phyloP scores from a whole-genome alignment of 208 protist species.

The Chromosphaera perkinsii region DNA sequence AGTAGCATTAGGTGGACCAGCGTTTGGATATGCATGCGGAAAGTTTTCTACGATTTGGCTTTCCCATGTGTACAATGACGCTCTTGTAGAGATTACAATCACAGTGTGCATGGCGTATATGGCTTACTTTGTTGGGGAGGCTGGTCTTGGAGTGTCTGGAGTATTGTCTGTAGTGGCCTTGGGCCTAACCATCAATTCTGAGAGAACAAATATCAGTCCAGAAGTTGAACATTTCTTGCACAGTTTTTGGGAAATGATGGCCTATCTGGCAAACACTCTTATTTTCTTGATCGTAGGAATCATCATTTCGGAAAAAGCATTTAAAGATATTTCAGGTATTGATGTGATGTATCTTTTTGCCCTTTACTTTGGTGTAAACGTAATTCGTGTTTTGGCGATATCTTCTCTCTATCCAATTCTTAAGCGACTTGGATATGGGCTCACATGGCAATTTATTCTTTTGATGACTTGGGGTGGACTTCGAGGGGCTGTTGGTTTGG shows the following conservation, averaged over 20 bases:
- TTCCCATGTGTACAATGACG: background rate
- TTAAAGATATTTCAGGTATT: background rate
- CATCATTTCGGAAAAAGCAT: background rate
- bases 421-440: slow-evolving; percentile 5
- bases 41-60: background rate
- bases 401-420: slow-evolving; percentile 8
- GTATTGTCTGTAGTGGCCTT: slow-evolving; percentile 41
- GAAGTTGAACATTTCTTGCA: slow-evolving; percentile 11
- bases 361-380: background rate
- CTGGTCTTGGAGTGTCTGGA: slow-evolving; percentile 35
- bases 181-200: slow-evolving; percentile 9
- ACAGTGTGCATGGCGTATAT: slow-evolving; percentile 31
- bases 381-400: slow-evolving; percentile 2
- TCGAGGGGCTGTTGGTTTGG: slow-evolving; percentile 28
- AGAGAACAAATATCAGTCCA: background rate
- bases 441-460: background rate
- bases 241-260: background rate
- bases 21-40: slow-evolving; percentile 10
- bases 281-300: slow-evolving; percentile 11
- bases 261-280: slow-evolving; percentile 5
- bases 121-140: slow-evolving; percentile 37
- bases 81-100: slow-evolving; percentile 27
- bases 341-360: slow-evolving; percentile 8
- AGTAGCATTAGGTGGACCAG: slow-evolving; percentile 35
- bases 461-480: slow-evolving; percentile 21